These are phyloP conservation scores for Penstemon davidsonii DNA, from an alignment of 257 asterid genomes.

Conservation along the genomic window DNA sequence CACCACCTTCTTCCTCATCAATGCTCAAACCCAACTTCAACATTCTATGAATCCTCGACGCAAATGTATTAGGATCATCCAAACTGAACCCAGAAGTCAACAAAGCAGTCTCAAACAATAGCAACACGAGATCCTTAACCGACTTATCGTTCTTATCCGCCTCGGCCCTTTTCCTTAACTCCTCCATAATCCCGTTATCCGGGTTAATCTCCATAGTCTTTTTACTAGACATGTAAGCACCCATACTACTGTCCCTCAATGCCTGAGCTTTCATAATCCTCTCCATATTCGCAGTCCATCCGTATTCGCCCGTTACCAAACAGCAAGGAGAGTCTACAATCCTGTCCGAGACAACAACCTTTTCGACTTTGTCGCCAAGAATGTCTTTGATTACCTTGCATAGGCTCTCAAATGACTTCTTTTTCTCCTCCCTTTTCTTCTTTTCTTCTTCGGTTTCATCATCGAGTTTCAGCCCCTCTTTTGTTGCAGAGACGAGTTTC, in stretches of 20 bases:
- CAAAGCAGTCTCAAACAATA: slow-evolving; percentile 73
- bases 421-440: slow-evolving; percentile 63
- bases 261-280: slow-evolving; percentile 87
- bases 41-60: slow-evolving; percentile 72
- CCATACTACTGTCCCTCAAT: slow-evolving; percentile 71
- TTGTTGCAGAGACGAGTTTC: slow-evolving; percentile 75
- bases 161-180: slow-evolving; percentile 75
- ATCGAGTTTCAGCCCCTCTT: slow-evolving; percentile 76
- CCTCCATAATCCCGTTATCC: slow-evolving; percentile 82
- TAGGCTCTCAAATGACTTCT: slow-evolving; percentile 62
- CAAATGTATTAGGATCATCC: slow-evolving; percentile 78
- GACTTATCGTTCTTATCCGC: slow-evolving; percentile 77
- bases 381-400: slow-evolving; percentile 75
- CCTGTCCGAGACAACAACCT: slow-evolving; percentile 70
- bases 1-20: slow-evolving; percentile 64
- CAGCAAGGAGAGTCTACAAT: slow-evolving; percentile 85
- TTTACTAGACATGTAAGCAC: slow-evolving; percentile 85
- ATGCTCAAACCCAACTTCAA: slow-evolving; percentile 79
- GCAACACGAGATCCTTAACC: slow-evolving; percentile 66
- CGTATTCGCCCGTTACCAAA: slow-evolving; percentile 75
- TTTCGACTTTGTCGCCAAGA: slow-evolving; percentile 73
- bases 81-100: slow-evolving; percentile 80
- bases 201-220: slow-evolving; percentile 89
- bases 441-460: slow-evolving; percentile 72
- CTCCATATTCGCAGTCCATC: slow-evolving; percentile 84